Evolutionary conservation across 768 basidiomycete species (phyloP), one percentile per base, ranked within the genome.

Genomic region (Mycena kentingensis): DNA sequence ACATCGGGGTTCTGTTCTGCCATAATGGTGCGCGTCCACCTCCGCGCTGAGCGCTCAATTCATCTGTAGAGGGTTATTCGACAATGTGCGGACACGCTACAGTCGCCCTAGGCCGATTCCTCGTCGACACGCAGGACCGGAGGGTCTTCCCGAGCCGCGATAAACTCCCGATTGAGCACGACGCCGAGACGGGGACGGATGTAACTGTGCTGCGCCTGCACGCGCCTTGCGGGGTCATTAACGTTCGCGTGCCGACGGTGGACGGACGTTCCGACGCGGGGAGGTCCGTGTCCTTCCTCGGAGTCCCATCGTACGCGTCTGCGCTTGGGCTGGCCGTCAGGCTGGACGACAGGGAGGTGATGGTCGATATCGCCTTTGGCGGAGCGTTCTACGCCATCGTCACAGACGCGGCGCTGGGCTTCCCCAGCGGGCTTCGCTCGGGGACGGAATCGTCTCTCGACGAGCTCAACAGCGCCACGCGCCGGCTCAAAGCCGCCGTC

Each of bases 31-130:
- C n/a, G 61, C 22, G 13, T 13, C 11, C n/a, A n/a, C n/a, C n/a
- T n/a, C n/a, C n/a, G n/a, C n/a, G n/a, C n/a, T 29, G 16, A 6
- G 19, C 25, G 5, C 26, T n/a, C 11, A 10, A 32, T 16, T 48
- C 26, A 55, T 16, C 2, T 2, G 5, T 12, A 19, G n/a, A 73
- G 62, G 73, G 73, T 1, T 75, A 72, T 55, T 73, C 72, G 12
- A 73, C 73, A 8, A 75, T 75, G 73, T 75, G 73, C 42, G 73
- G 73, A 0, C 73, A 75, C 46, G 73, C 72, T 7, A 73, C 72
- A 4, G 69, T 75, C 29, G 72, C 73, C 18, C 69, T 75, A 0
- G 73, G 73, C 3, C 69, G 73, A 10, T 71, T 75, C 49, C 60
- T 75, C 4, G 60, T 75, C 27, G 73, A 75, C 49, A 73, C 72